Evolutionary conservation across 2,329 filamentous ascomycete species (phyloP), one percentile per base, ranked within the genome.

Genomic region (Ustulina deusta): DNA sequence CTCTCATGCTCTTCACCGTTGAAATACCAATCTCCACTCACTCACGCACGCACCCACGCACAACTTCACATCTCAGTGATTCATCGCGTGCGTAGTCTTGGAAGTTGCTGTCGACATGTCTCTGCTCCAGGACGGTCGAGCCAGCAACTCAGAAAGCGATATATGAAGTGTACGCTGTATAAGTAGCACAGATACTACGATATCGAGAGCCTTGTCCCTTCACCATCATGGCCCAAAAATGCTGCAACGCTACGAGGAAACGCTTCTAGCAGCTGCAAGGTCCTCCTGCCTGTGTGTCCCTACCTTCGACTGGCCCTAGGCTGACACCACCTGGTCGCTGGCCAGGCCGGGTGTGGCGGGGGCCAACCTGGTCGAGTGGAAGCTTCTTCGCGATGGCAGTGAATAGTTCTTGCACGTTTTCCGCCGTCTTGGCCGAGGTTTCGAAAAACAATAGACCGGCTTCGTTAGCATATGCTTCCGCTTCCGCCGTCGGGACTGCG

Each of bases 351-450:
- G 94, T 86, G 80, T 94, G 94, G 79, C 95, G 89, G 71, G 95
- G 93, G n/a, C 94, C 95, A 58, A 90, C 94, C 82, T 98, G 96
- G 78, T 99, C 96, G 74, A 98, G 90, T 36, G 96, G 96, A 72
- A 99, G 86, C 83, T 97, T 98, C 90, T 95, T 97, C 70, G 96
- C 96, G 79, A 99, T 98, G 66, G 94, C 94, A 48, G 95, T 97
- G 83, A 99, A 99, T 61, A 99, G 86, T 75, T 98, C 96, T 77
- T 90, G 89, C 63, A 99, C 96, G 76, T 99, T 99, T 83, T 97
- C 94, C 65, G 94, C 92, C 42, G 95, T 97, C 87, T 99, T 99
- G 73, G 96, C 96, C 11, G 94, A 97, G 3, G 96, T 99, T 82
- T 99, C 96, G 80, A 99, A 99, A 86, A 99, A 99, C 61, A 99